Percentiles rank a stretch among this genome's conserved stretches.
Evolutionary conservation across 2,329 filamentous ascomycete genomes (phyloP).

Genomic region (Tolypocladium guangdongense): DNA sequence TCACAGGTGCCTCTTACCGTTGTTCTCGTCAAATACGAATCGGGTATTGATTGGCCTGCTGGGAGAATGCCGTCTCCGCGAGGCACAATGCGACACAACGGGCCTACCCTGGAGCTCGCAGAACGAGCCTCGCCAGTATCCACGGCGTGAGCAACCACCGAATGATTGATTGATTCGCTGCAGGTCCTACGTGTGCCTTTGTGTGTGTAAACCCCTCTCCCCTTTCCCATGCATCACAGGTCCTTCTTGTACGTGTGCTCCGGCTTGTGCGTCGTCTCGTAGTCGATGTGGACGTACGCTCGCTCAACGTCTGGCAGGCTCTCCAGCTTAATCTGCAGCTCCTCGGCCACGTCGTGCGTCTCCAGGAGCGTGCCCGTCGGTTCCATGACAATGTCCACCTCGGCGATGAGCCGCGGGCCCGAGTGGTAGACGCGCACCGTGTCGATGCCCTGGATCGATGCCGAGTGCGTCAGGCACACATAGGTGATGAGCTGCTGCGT

Average conservation of each 20-base stretch:
- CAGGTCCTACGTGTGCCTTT: slow-evolving; percentile 1
- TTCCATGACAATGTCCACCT: slow-evolving; percentile 95
- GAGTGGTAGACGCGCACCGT: slow-evolving; percentile 92
- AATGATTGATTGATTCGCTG: background rate
- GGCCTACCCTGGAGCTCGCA: no score
- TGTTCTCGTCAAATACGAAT: no score
- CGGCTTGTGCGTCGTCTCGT: slow-evolving; percentile 90
- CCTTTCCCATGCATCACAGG: slow-evolving; percentile 21
- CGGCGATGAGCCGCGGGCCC: slow-evolving; percentile 79
- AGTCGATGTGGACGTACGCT: slow-evolving; percentile 94
- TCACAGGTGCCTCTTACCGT: no score
- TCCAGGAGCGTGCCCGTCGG: slow-evolving; percentile 58
- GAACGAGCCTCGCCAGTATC: no score
- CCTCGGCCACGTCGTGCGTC: slow-evolving; percentile 90
- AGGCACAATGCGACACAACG: no score
- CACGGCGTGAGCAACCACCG: background rate
- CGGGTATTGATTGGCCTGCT: no score
- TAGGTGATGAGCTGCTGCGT: slow-evolving; percentile 94
- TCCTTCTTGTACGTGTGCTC: slow-evolving; percentile 62
- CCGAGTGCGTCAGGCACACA: slow-evolving; percentile 77
- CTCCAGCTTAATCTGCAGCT: slow-evolving; percentile 88
- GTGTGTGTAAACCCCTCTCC: background rate
- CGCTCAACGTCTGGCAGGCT: slow-evolving; percentile 83
- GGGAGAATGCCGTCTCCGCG: no score
- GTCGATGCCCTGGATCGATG: slow-evolving; percentile 74